Conservation (phyloP, 1,139 yeast species). For the Trichomonascaceae sp. region DNA sequence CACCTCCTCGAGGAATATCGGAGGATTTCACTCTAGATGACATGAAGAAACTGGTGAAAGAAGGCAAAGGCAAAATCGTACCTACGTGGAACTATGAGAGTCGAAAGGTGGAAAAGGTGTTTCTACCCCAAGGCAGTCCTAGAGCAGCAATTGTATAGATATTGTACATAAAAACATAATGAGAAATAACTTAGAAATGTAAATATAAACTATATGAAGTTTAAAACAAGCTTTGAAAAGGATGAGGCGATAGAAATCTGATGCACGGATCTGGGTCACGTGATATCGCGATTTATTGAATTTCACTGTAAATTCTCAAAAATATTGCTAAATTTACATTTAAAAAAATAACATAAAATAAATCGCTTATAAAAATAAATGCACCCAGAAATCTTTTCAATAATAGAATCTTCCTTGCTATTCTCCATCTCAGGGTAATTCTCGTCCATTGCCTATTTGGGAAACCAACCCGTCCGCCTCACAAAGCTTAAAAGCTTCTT, state of each 20-base stretch:
- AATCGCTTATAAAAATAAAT: too few relatives aligned
- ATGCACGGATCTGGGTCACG: too few relatives aligned
- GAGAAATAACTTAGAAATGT: background rate
- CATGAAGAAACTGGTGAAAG: conserved; percentile 32
- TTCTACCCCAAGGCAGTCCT: conserved; percentile 18
- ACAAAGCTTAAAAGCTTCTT: background rate
- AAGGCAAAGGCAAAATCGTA: conserved; percentile 35
- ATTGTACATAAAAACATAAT: background rate
- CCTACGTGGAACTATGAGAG: conserved; percentile 47
- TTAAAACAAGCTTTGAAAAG: too few relatives aligned
- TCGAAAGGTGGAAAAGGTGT: conserved; percentile 35
- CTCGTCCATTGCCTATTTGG: background rate
- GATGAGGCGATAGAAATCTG: too few relatives aligned
- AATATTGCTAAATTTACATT: too few relatives aligned
- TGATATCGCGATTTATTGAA: too few relatives aligned
- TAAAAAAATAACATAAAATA: too few relatives aligned
- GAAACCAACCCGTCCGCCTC: background rate
- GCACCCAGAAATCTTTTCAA: background rate
- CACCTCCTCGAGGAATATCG: conserved; percentile 15
- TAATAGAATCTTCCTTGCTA: background rate
- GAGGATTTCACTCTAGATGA: conserved; percentile 20
- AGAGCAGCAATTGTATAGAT: conserved; percentile 15
- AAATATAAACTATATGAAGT: background rate
- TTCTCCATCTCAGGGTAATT: background rate
- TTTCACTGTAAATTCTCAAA: too few relatives aligned